Evolutionary conservation across 2,329 filamentous ascomycete genomes (phyloP), one percentile per base, ranked within the genome.

Genomic region (Grosmannia serpens): DNA sequence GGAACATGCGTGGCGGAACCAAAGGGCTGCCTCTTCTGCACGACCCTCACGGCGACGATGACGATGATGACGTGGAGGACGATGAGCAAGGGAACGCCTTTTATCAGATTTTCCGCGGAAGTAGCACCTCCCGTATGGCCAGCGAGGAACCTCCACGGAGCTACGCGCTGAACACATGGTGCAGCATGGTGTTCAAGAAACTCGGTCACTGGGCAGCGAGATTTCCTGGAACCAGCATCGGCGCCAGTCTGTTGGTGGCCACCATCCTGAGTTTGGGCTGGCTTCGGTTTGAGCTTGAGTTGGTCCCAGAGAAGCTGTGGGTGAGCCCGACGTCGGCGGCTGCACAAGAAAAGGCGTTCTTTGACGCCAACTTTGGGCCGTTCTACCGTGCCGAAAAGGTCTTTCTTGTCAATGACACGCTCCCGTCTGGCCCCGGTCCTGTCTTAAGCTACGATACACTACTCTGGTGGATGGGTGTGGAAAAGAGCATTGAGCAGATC

Each of bases 331-430:
- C 88, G 10, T 97, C 94, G 4, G 83, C 85, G 54, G 92, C 95
- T 24, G 94, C 94, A 0, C 82, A 90, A 68, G 92, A 99, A 70
- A 99, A 99, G 74, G 81, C 81, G 1, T 99, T 95, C 69, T 99
- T 97, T 64, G 95, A 99, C 69, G 71, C 82, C 41, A 91, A 90
- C 65, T 99, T 99, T 69, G 95, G 94, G 0, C 91, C 92, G 0
- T 99, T 99, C 68, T 99, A 94, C 73, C 88, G 94, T 47, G 88
- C 91, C 0, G 89, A 99, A 70, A 94, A 99, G 72, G 83, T 86
- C 0, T 99, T 99, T 70, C 72, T 99, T 17, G 90, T 97, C 62
- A 99, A 97, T 63, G 91, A 96, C 64, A 91, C 85, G 0, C 70
- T 79, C 0, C 66, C 78, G 2, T 77, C 77, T 3, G 82, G 82